Base-by-base conservation (phyloP, 2,329 filamentous ascomycete species). In the Cladophialophora psammophila region DNA sequence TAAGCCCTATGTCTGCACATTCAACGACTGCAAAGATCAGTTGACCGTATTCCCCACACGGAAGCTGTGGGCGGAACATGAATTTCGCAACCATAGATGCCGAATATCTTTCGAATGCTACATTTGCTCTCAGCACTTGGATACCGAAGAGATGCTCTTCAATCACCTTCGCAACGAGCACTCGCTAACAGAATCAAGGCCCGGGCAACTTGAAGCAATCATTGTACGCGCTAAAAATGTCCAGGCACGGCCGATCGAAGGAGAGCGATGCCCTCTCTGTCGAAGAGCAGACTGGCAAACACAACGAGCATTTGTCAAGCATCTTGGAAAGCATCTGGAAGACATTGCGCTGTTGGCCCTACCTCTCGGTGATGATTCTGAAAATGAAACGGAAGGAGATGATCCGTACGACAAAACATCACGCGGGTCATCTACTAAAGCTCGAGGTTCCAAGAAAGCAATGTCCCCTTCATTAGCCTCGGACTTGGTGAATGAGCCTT, bases 1-100 rank as follows among this genome's bases (percentile, higher is more conserved):
- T 8, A 57, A 57, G 15, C 35, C 54, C 13, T 57, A 57, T 5
- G 2, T 57, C 40, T 57, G 54, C 26, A 57, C 54, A n/a, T 40
- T 26, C 10, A 10, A 40, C 3, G 54, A 57, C n/a, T 40, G 34
- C n/a, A 8, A 38, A 57, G 9, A 57, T n/a, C 2, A 18, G 32
- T 57, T 57, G 15, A 57, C 53, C 13, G 15, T 57, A 4, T 40
- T 57, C 32, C 54, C 54, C 13, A n/a, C 54, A 34, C 3, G 54
- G 9, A 40, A 38, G 26, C 34, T 38, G 10, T 57, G 34, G 54
- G 34, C 18, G 15, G 54, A 36, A 15, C 34, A 57, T 38, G 54
- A 57, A 15, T 36, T 18, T n/a, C 20, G 34, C 12, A 8, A 15
- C 7, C 54, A 57, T 31, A 7, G 53, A 35, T 20, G 54, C 2